Evolutionary conservation across 306 rosid species (phyloP), one percentile per base, ranked within the genome.

Genomic region (Datisca glomerata): DNA sequence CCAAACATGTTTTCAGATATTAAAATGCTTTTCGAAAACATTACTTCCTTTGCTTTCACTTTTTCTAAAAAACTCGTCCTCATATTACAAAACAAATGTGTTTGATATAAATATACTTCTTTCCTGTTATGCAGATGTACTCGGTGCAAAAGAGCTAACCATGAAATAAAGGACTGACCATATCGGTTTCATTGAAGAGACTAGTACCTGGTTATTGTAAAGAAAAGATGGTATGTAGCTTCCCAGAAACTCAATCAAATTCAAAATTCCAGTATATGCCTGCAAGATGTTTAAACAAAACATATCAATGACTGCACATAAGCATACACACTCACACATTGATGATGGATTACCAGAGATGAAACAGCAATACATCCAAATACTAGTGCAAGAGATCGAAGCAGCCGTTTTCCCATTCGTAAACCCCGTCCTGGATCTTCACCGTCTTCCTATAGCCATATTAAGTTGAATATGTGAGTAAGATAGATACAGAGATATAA

Each of bases 371-470:
- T 62, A 53, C 95, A 89, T 56, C 97, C 97, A 60, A 89, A 89
- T 56, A 80, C 91, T 65, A 89, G 68, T 21, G 81, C 74, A 44
- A 89, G 81, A 46, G 98, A 54, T 14, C 98, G 79, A 36, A 89
- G 77, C 60, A 89, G 57, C 43, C 95, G 75, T 60, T 89, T 89
- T 43, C 98, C 93, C 98, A 84, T 80, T 35, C 82, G 93, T 74
- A 89, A 28, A 13, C 72, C 98, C 56, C 76, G 70, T 31, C 98
- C 93, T 31, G 79, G 51, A 55, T 83, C 93, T 69, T 89, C 98
- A 46, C 95, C 98, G 6, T 89, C 98, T 68, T 72, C 95, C 98
- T 89, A 77, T 48, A 70, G 60, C 58, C 47, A 48, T 8, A 67
- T 31, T 36, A 55, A 61, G 56, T 62, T 55, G 44, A 58, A 46